phyloP scores from a whole-genome alignment of 2,329 filamentous ascomycete species.

The Endothia cerciana region DNA sequence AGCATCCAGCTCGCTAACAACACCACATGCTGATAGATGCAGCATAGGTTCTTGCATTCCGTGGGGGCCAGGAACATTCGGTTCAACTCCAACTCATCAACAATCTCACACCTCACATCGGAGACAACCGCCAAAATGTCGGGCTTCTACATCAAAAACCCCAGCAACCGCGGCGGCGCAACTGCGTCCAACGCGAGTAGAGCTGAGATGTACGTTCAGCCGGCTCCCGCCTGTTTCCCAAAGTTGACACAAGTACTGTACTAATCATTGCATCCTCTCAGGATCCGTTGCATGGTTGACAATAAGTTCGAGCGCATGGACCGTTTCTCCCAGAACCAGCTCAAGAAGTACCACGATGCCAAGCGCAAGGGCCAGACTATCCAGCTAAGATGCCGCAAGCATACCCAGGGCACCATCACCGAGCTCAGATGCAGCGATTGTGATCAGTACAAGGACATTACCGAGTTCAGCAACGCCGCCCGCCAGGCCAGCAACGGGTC shows the following conservation, averaged over 20 bases:
- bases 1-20: neutral
- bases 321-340: conserved; percentile 26
- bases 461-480: conserved; percentile 20
- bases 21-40: neutral
- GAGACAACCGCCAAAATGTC: neutral
- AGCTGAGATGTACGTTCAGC: neutral
- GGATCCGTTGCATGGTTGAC: conserved; percentile 24
- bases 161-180: no score
- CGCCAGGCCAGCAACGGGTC: conserved; percentile 9
- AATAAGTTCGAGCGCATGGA: conserved; percentile 21
- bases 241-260: neutral
- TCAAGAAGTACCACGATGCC: conserved; percentile 22
- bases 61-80: neutral
- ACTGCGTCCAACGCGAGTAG: neutral
- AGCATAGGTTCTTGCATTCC: neutral
- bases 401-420: conserved; percentile 2
- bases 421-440: conserved; percentile 24
- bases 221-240: neutral
- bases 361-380: conserved; percentile 1
- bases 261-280: conserved; percentile 5
- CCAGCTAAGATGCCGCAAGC: conserved; percentile 25
- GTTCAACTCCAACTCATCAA: neutral
- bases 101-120: neutral
- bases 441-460: conserved; percentile 7
- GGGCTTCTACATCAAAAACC: neutral